phyloP scores from a whole-genome alignment of 441 rosid genomes.

The Bruguiera hainesii region DNA sequence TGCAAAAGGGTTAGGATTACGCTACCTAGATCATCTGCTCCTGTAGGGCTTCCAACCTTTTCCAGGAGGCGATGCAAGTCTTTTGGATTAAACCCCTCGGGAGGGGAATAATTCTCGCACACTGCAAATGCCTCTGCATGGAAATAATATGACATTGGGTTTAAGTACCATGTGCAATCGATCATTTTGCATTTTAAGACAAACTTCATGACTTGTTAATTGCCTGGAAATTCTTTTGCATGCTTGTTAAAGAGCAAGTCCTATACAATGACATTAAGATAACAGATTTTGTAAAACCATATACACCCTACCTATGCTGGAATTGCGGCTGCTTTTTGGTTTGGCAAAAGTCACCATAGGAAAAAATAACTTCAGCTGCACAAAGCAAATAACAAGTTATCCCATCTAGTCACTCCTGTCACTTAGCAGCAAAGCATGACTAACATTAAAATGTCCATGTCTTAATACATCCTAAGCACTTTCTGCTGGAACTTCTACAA shows the following conservation, averaged over 20 bases:
- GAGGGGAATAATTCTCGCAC: conserved; percentile 93
- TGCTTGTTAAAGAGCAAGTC: not conserved
- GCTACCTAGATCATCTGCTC: conserved; percentile 81
- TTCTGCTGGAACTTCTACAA: not conserved
- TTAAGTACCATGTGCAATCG: not conserved
- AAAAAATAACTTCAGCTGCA: conserved; percentile 87
- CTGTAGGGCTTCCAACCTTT: conserved; percentile 90
- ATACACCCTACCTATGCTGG: conserved; percentile 72
- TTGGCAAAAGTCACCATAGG: conserved; percentile 92
- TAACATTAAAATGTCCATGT: too few relatives aligned
- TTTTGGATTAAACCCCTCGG: conserved; percentile 80
- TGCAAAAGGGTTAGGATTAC: not conserved
- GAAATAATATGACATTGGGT: conserved; percentile 25
- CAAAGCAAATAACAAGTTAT: conserved; percentile 13
- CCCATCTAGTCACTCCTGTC: not conserved
- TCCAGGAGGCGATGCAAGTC: conserved; percentile 83
- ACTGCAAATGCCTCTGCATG: conserved; percentile 93
- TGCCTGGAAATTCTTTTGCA: not conserved
- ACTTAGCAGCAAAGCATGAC: not conserved
- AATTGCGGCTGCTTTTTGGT: conserved; percentile 99
- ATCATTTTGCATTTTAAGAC: not conserved
- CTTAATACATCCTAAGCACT: not conserved
- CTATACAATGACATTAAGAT: too few relatives aligned
- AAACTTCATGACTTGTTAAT: not conserved
- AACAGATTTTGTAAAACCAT: too few relatives aligned